Evolutionary conservation across 208 protist genomes (phyloP), one percentile per base, ranked within the genome.

Genomic region (Tritrichomonas musculus): DNA sequence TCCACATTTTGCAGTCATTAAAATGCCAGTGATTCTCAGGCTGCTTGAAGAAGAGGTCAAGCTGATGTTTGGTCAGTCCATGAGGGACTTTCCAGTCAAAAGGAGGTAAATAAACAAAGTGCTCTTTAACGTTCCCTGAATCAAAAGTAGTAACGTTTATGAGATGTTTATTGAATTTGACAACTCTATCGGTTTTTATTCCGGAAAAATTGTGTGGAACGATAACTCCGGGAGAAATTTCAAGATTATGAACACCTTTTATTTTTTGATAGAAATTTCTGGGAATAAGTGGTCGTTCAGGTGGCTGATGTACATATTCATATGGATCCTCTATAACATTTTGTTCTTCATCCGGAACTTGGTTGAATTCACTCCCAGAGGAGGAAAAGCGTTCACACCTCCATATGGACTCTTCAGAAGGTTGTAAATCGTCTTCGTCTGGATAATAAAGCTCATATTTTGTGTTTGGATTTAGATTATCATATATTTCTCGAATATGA

Each of bases 1-100:
- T 30, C 30, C 30, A 53, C 41, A 82, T 82, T n/a, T 50, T 50
- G 39, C 41, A 49, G 36, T 88, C 47, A 88, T 88, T 47, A 49
- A 88, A 88, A 88, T 88, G 77, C 47, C 77, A 57, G 8, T 60
- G 41, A 39, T 88, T 88, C 39, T 88, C 77, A 57, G 77, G 77
- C 36, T 88, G 77, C 39, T 60, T 88, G 47, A 41, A 88, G n/a
- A 88, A 88, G 0, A 57, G 47, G 1, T 53, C 4, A 11, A 39
- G 25, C 39, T 88, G 77, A 14, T 88, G 1, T 39, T 53, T 8
- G 0, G 41, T 88, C 22, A 88, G 3, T 13, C 77, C 77, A 22
- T 50, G 9, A 39, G 77, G 77, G 11, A 88, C 3, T 11, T 4
- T 0, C 77, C 77, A 88, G 3, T 88, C 30, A 49, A 88, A 88